Evolutionary conservation across 371 early-diverging fungal species (phyloP).

Genomic region (Lichtheimia hyalospora): DNA sequence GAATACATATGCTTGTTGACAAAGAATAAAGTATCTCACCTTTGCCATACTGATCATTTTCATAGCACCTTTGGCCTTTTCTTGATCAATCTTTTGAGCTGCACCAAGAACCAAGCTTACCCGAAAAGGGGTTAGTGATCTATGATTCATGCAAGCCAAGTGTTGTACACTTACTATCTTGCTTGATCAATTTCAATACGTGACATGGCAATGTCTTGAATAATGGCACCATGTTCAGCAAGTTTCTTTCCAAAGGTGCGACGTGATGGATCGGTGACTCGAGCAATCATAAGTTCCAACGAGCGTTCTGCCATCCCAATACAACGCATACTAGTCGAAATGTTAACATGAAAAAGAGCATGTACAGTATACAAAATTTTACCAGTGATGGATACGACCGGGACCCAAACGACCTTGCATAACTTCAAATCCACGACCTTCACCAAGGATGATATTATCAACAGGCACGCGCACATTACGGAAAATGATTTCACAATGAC

Average conservation of each 20-base stretch:
- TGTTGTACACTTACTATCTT: conserved; percentile 43
- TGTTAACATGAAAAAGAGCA: not conserved
- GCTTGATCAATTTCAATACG: conserved; percentile 92
- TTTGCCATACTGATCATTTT: conserved; percentile 96
- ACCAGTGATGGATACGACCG: conserved; percentile 74
- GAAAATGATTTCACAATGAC: conserved; percentile 92
- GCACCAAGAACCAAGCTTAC: conserved; percentile 78
- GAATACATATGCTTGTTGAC: not conserved
- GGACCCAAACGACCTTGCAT: conserved; percentile 96
- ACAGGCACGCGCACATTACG: conserved; percentile 86
- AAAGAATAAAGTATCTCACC: conserved; percentile 34
- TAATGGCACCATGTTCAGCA: conserved; percentile 79
- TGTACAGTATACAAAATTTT: conserved; percentile 1
- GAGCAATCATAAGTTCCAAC: conserved; percentile 81
- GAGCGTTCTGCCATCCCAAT: conserved; percentile 94
- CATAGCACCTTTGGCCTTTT: conserved; percentile 84
- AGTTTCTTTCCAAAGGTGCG: conserved; percentile 85
- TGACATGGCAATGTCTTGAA: conserved; percentile 79
- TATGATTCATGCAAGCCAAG: too few species aligned
- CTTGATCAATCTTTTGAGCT: conserved; percentile 87
- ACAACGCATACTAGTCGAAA: conserved; percentile 78
- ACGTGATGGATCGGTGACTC: conserved; percentile 80
- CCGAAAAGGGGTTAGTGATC: too few species aligned
- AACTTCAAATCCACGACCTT: conserved; percentile 96
- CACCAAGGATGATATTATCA: conserved; percentile 87